Evolutionary conservation across 1,284 basidiomycete genomes (phyloP).

Genomic region (Moesziomyces sp.): DNA sequence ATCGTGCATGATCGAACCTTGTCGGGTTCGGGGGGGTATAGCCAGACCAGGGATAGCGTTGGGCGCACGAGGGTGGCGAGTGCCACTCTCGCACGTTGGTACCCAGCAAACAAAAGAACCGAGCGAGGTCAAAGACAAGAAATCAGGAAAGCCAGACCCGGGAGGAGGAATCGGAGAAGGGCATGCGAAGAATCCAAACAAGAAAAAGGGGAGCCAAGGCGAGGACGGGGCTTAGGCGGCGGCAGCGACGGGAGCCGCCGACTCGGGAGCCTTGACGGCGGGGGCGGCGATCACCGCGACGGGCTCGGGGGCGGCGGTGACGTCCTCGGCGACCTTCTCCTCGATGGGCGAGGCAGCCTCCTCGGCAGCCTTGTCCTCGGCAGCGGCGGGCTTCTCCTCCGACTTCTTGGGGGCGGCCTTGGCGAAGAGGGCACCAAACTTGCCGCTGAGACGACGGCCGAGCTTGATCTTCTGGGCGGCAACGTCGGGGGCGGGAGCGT

Average conservation of each 20-base stretch:
- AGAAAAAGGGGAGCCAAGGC: not conserved
- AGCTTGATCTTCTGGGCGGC: conserved; percentile 57
- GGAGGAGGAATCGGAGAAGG: conserved; percentile 13
- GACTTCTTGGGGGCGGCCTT: conserved; percentile 51
- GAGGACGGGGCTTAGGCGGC: conserved; percentile 24
- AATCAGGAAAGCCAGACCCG: conserved; percentile 22
- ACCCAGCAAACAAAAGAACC: conserved; percentile 1
- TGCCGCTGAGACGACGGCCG: conserved; percentile 55
- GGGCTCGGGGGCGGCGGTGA: conserved; percentile 17
- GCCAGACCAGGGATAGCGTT: conserved; percentile 11
- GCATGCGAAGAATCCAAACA: conserved; percentile 45
- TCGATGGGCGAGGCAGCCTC: conserved; percentile 23
- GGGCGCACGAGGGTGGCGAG: no score
- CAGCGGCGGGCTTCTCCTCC: conserved; percentile 35
- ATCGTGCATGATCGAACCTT: conserved; percentile 49
- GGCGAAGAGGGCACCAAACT: conserved; percentile 58
- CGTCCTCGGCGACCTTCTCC: conserved; percentile 46
- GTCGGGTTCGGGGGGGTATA: conserved; percentile 49
- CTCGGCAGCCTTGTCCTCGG: conserved; percentile 25
- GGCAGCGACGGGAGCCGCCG: conserved; percentile 40
- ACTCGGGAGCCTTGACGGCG: conserved; percentile 45
- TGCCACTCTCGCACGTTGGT: no score
- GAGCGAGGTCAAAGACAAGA: conserved; percentile 39
- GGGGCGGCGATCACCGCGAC: conserved; percentile 20
- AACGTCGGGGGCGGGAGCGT: conserved; percentile 49